These are phyloP conservation scores for Penicillium sp. DNA, from an alignment of 2,329 filamentous ascomycete genomes.

Conservation along the genomic window DNA sequence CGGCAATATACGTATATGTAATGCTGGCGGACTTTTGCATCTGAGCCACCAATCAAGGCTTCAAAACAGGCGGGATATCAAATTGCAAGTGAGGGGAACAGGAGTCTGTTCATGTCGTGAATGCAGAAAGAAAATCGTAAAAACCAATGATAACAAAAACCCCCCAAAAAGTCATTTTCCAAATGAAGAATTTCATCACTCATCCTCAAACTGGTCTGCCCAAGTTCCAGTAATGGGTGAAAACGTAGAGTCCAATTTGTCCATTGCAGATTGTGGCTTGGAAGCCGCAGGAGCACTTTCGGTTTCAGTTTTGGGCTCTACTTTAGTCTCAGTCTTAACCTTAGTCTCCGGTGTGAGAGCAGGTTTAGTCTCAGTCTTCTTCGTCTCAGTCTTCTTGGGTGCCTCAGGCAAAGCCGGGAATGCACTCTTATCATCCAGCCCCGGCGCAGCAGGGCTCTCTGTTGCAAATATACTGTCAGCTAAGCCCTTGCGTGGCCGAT, in stretches of 20 bases:
- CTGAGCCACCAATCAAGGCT: background rate
- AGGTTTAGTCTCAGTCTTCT: background rate
- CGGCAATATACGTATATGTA: background rate
- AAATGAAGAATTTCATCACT: background rate
- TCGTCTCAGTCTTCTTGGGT: constrained; percentile 22
- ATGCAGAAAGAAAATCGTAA: constrained; percentile 14
- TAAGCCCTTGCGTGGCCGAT: constrained; percentile 20
- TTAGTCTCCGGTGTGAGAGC: constrained; percentile 2
- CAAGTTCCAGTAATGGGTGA: constrained; percentile 34
- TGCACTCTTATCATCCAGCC: constrained; percentile 33
- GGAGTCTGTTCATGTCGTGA: constrained; percentile 17
- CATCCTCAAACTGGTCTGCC: constrained; percentile 37
- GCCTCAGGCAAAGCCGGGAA: constrained; percentile 38
- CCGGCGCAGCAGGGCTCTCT: constrained; percentile 18
- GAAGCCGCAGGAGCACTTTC: background rate
- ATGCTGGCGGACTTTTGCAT: background rate
- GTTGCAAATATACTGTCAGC: constrained; percentile 19
- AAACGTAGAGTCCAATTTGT: constrained; percentile 29
- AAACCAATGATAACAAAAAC: background rate
- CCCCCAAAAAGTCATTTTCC: background rate
- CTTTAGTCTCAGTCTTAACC: background rate
- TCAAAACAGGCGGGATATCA: constrained; percentile 17
- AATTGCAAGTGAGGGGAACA: constrained; percentile 10
- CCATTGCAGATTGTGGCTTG: constrained; percentile 17
- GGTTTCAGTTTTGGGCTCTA: background rate